Evolutionary conservation across 495 filamentous ascomycete genomes (phyloP), one percentile per base, ranked within the genome.

Genomic region (Choiromyces venosus): DNA sequence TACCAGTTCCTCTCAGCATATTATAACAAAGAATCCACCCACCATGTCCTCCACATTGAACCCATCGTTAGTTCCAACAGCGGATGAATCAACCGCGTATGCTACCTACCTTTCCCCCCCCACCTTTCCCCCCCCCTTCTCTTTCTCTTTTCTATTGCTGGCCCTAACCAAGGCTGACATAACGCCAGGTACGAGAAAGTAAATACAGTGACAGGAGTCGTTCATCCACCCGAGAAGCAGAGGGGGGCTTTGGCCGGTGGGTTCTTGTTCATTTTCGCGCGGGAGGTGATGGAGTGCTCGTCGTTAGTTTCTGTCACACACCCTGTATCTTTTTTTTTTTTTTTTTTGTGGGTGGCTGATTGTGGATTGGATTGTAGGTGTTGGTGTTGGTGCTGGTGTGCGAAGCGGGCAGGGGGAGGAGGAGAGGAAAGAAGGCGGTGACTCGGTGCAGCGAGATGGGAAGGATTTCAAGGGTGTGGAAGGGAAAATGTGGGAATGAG

Each of bases 391-490:
- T n/a, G 46, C 46, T 61, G 16, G 46, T 16, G 46, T 33, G 37
- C 65, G n/a, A 66, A 66, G 65, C n/a, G 16, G 14, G 65, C n/a
- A 12, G 65, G n/a, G 29, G n/a, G n/a, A 61, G 16, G n/a, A 16
- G n/a, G 46, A 16, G 46, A 61, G n/a, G 16, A 61, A 16, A 16
- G 46, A 16, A 16, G 46, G 46, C n/a, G 46, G 46, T 61, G n/a
- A 16, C n/a, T 16, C 46, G 46, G 16, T n/a, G 65, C n/a, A 33
- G 37, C 37, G n/a, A 29, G 12, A 36, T 8, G 44, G 67, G 44
- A 68, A 39, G 36, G 67, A n/a, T n/a, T 39, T 12, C 67, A 68
- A 39, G 67, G 67, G 10, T 68, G 44, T 68, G 65, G 65, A 66
- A 66, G n/a, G 65, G 37, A 66, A 66, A 10, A 12, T 10, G 29